Evolutionary conservation across 495 filamentous ascomycete genomes (phyloP).

Genomic region (Neurospora tetrasperma): DNA sequence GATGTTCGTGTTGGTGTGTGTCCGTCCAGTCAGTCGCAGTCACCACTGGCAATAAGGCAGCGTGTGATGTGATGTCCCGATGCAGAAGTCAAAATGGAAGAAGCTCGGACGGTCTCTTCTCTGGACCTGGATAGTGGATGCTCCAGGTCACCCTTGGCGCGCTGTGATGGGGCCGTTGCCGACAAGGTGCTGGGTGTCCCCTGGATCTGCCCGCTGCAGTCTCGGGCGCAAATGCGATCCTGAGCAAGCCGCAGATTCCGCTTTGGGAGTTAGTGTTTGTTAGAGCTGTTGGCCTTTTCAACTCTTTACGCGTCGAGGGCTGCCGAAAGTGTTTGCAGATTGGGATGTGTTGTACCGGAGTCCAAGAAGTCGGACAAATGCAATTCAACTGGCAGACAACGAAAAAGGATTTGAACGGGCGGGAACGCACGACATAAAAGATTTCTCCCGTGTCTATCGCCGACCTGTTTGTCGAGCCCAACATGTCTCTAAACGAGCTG

Average conservation of each 20-base stretch:
- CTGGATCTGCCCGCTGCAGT: not conserved
- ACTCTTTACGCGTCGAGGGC: not conserved
- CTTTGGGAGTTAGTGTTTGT: not conserved
- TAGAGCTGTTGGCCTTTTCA: not conserved
- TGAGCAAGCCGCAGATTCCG: not conserved
- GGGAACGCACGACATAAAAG: not conserved
- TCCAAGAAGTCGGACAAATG: not conserved
- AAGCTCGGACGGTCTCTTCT: not conserved
- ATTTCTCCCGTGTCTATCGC: not conserved
- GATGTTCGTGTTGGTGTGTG: not conserved
- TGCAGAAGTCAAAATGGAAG: not conserved
- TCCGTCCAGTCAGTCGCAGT: not conserved
- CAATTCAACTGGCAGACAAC: not conserved
- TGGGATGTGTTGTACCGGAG: not conserved
- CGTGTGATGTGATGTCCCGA: not conserved
- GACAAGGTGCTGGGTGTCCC: not conserved
- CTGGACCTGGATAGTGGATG: constrained; percentile 1
- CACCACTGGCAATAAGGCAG: not conserved
- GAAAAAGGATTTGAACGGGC: not conserved
- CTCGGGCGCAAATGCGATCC: not conserved
- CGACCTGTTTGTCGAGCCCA: not conserved
- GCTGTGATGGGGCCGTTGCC: not conserved
- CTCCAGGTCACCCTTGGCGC: not conserved
- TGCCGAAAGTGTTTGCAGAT: not conserved
- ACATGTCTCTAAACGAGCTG: not conserved